Base-by-base conservation (phyloP, 228 moss, liverwort and hornwort genomes). In the Sphagnum fallax region DNA sequence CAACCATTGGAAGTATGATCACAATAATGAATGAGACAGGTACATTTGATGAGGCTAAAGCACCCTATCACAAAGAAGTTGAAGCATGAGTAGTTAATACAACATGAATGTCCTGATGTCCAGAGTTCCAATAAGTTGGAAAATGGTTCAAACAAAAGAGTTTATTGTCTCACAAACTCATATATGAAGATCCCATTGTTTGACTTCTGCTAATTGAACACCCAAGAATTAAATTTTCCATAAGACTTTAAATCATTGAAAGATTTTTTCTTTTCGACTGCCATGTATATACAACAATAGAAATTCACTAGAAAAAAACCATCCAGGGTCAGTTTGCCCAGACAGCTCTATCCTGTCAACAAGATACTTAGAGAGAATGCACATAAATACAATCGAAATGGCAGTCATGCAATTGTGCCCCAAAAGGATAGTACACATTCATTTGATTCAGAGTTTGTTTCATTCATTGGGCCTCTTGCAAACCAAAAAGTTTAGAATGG, bases 21-120 rank as follows among this genome's bases (percentile, higher is more conserved):
- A 97, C 97, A 65, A 93, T 91, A 62, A 97, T 90, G 61, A 93
- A 97, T 0, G 91, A 84, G 15, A 97, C 72, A 7, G 97, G 97
- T n/a, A 93, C 81, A 63, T 86, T 75, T 90, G 88, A 93, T 72
- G 78, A 77, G 52, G 72, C 77, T n/a, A 93, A 89, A 65, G 97
- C 85, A 60, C 93, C 88, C 80, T 87, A 51, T 13, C 50, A 5
- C 61, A 6, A 64, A 71, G n/a, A 69, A 18, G 70, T 52, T 49
- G 7, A 74, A 51, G 55, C 5, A 13, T 32, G 32, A 32, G 32
- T 32, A 32, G 32, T 11, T 63, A 9, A 0, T 49, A 12, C 64
- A 68, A 48, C 10, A 52, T 16, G 9, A 55, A 55, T 12, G 32
- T 32, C 32, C 32, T 3, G 2, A 32, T 8, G 53, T 55, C 55